Base-by-base conservation (phyloP, 106 monocot genomes). In the Hemerocallis citrina region DNA sequence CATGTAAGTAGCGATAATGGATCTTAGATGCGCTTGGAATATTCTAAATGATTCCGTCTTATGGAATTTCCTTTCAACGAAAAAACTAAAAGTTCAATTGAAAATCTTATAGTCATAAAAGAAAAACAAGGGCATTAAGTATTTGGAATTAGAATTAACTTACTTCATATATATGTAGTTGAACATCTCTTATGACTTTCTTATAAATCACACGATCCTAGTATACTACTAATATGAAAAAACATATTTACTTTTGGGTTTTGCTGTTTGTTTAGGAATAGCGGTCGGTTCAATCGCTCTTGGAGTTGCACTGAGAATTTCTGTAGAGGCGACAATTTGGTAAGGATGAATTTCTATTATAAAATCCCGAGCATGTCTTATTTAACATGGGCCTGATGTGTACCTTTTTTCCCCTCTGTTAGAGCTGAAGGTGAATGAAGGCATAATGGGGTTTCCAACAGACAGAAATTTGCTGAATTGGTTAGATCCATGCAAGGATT, bases 241-340 rank as follows among this genome's bases (percentile, higher is more conserved):
- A 7, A 56, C 19, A 34, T 5, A 56, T 14, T 56, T 56, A 56
- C 12, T 33, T 56, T 56, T 31, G 34, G 31, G 33, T 56, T 16
- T 49, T 12, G 21, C 56, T 49, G 7, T 7, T 3, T 14, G 7
- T 49, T 49, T 49, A 32, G 14, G 20, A 56, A 56, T n/a, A 17
- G 31, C 1, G 14, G 34, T n/a, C n/a, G n/a, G 8, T 34, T 56
- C 7, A 56, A 56, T 16, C 56, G 56, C n/a, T 56, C 56, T 34
- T 34, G 34, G 56, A 56, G 56, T 56, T 56, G 56, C 56, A 56
- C n/a, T 33, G 56, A 31, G 30, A 33, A 56, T 56, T 33, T 56
- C 13, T 21, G 56, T 10, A 56, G 56, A 14, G 20, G 56, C 17
- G 56, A 33, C 31, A 32, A 32, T 56, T 7, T 16, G 25, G 34